Evolutionary conservation across 495 filamentous ascomycete genomes (phyloP), one percentile per base, ranked within the genome.

Genomic region (Podospora pseudocomata): DNA sequence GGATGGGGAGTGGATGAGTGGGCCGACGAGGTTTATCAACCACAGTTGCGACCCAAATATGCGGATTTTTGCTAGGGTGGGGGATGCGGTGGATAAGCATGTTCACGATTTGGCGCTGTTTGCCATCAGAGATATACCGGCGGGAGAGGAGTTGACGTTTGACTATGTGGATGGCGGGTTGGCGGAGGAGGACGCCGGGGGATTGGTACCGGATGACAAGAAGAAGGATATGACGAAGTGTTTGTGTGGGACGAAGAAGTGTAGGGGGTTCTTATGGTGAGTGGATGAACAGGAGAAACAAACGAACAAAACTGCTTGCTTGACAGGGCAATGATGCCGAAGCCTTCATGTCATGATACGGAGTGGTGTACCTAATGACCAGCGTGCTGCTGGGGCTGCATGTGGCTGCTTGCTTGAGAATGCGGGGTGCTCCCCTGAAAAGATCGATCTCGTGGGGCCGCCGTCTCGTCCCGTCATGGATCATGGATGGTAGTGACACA

Each of bases 41-140:
- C 91, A 93, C 72, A 89, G 85, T 23, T 94, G 91, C 75, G 79
- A 87, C 0, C 80, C 89, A 0, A 89, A 97, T 72, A 89, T 92
- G 78, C 85, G 90, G 34, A 91, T 93, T 65, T 92, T 94, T 71
- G 88, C 92, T 0, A 91, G 95, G 0, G 91, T 92, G 7, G 89
- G 87, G 19, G 91, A 92, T 69, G 89, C 91, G 60, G 84, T 86
- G 3, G 92, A 97, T 68, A 83, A 86, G 30, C 82, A 85, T 16
- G 81, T 97, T 13, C 96, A 97, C 73, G 90, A 97, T 67, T 79
- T 99, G 2, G 94, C 92, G 0, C 88, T 97, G 69, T 99, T 99
- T 70, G 91, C 94, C 0, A 79, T 87, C 6, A 74, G 83, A 9
- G 87, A 91, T 44, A 92, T 99, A 30, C 79, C 82, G 0, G 82